Conservation (phyloP, 2,329 filamentous ascomycete species). For the Cordyceps tenuipes region DNA sequence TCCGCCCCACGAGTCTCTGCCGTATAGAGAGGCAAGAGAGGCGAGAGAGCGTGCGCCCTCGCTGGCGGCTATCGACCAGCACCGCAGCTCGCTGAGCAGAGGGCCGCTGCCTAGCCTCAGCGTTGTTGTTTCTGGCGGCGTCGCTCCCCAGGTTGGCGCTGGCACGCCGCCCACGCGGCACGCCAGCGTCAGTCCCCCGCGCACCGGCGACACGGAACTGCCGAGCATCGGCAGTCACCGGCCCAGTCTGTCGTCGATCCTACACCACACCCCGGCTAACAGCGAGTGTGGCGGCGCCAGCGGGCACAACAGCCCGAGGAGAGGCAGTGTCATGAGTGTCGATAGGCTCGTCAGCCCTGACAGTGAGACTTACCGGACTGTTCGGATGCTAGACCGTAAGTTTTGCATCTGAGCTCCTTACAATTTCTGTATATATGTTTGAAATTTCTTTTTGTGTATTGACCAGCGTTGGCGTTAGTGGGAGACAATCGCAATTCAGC, state of each 20-base stretch:
- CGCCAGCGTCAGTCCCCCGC: conserved; percentile 41
- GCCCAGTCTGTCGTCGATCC: conserved; percentile 38
- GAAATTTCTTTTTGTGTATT: too few species aligned
- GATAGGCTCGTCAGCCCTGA: conserved; percentile 11
- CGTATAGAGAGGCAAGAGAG: conserved; percentile 33
- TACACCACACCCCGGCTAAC: conserved; percentile 41
- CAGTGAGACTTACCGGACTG: conserved; percentile 55
- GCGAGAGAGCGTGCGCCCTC: conserved; percentile 20
- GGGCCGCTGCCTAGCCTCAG: conserved; percentile 37
- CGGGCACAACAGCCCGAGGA: conserved; percentile 32
- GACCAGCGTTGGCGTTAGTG: too few species aligned
- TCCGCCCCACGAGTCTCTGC: conserved; percentile 34
- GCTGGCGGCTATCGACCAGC: conserved; percentile 24
- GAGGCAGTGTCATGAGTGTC: conserved; percentile 17
- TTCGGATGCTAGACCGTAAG: conserved; percentile 57
- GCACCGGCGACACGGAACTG: conserved; percentile 30
- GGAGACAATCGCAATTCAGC: too few species aligned
- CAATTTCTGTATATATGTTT: too few species aligned
- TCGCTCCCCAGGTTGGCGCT: conserved; percentile 22
- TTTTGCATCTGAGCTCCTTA: conserved; percentile 30
- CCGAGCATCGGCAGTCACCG: conserved; percentile 18
- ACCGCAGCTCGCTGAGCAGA: conserved; percentile 20
- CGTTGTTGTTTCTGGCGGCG: conserved; percentile 21
- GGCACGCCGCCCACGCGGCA: conserved; percentile 37
- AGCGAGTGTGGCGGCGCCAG: conserved; percentile 39